These are phyloP conservation scores for Fusarium gaditjirri DNA, from an alignment of 2,329 filamentous ascomycete species.

Conservation along the genomic window DNA sequence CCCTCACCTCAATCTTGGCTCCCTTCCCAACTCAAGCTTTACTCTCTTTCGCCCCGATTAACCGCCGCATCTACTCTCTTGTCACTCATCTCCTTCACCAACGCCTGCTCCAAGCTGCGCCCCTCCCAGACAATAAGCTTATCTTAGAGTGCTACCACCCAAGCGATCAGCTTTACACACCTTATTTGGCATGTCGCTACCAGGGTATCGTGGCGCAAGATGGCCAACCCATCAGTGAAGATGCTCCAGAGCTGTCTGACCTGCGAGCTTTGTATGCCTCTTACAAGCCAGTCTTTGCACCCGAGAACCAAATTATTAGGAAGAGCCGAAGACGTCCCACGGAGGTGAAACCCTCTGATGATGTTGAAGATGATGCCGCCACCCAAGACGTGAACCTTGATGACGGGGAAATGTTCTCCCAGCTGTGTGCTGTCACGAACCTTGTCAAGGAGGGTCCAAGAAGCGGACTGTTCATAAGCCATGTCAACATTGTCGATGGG, in stretches of 20 bases:
- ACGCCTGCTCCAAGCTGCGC: conserved; percentile 61
- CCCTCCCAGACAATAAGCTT: conserved; percentile 62
- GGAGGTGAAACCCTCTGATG: conserved; percentile 8
- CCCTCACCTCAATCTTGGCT: conserved; percentile 48
- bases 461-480: conserved; percentile 70
- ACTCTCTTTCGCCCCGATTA: conserved; percentile 67
- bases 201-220: conserved; percentile 61
- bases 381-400: conserved; percentile 73
- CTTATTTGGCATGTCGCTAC: conserved; percentile 74
- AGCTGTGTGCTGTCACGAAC: conserved; percentile 75
- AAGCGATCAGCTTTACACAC: conserved; percentile 72
- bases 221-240: conserved; percentile 6
- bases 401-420: conserved; percentile 76
- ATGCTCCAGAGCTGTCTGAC: conserved; percentile 44
- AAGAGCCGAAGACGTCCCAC: conserved; percentile 29
- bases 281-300: conserved; percentile 72
- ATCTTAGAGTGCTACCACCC: conserved; percentile 85
- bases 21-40: conserved; percentile 61
- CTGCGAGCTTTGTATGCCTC: conserved; percentile 73
- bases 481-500: conserved; percentile 73
- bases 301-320: conserved; percentile 58
- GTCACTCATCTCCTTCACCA: conserved; percentile 72
- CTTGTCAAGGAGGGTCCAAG: conserved; percentile 73
- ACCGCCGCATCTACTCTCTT: conserved; percentile 70
- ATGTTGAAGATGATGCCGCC: conserved; percentile 56